phyloP scores from a whole-genome alignment of 2,329 filamentous ascomycete species.

The Colletotrichum lupini region DNA sequence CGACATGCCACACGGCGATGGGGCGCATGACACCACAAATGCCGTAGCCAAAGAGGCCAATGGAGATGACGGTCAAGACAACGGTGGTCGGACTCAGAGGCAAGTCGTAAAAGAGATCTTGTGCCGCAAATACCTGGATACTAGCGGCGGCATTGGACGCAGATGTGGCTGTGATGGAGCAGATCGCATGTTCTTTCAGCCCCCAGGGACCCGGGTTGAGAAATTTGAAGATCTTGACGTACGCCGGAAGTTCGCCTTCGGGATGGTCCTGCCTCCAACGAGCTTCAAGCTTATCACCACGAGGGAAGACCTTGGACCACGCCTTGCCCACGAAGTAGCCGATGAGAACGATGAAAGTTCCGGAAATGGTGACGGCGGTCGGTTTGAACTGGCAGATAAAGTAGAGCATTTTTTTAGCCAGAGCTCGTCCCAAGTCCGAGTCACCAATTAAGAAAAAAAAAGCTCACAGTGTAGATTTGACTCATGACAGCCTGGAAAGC shows the following conservation, averaged over 20 bases:
- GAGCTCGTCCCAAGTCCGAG: not conserved
- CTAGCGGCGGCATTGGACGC: constrained; percentile 60
- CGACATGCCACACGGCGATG: constrained; percentile 65
- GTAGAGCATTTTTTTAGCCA: not conserved
- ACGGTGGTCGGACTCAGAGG: constrained; percentile 57
- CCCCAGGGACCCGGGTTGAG: constrained; percentile 63
- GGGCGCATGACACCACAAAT: constrained; percentile 64
- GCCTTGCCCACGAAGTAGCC: constrained; percentile 64
- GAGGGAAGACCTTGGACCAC: constrained; percentile 59
- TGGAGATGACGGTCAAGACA: constrained; percentile 61
- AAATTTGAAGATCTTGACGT: constrained; percentile 54
- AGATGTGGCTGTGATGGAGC: constrained; percentile 64
- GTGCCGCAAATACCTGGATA: constrained; percentile 57
- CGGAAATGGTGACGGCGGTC: constrained; percentile 57
- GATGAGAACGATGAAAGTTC: constrained; percentile 68
- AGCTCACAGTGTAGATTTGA: constrained; percentile 63
- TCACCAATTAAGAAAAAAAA: not conserved
- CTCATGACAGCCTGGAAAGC: constrained; percentile 66
- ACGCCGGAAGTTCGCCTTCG: constrained; percentile 52
- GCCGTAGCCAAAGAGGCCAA: constrained; percentile 66
- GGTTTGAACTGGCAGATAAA: constrained; percentile 59
- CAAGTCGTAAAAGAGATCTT: constrained; percentile 63
- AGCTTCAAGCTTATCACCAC: constrained; percentile 61
- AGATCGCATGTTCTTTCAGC: constrained; percentile 67
- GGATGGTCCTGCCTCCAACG: constrained; percentile 56